These are phyloP conservation scores for Neoarthrinium moseri DNA, from an alignment of 2,329 filamentous ascomycete genomes.

Conservation along the genomic window DNA sequence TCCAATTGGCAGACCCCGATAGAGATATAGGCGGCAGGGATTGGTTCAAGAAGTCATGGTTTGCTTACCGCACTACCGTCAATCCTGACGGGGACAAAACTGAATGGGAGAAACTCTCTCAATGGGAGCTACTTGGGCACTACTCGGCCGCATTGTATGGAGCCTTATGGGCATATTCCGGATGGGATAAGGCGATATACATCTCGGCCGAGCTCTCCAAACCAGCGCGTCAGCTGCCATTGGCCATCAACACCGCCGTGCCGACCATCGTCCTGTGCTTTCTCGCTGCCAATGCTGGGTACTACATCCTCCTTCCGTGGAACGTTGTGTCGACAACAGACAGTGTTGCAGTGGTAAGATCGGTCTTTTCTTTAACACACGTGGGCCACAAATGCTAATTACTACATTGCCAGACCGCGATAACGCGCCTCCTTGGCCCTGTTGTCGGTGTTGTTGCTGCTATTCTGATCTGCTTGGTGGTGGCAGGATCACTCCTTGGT, in stretches of 20 bases:
- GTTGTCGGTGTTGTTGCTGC: conserved; percentile 54
- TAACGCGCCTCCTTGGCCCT: conserved; percentile 52
- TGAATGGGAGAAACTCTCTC: conserved; percentile 45
- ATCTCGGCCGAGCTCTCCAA: conserved; percentile 51
- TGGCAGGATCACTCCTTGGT: conserved; percentile 60
- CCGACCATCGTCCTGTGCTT: conserved; percentile 60
- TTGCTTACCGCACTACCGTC: conserved; percentile 46
- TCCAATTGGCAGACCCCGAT: conserved; percentile 36
- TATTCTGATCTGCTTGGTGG: conserved; percentile 57
- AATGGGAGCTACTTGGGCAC: conserved; percentile 60
- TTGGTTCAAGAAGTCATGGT: conserved; percentile 55
- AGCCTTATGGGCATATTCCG: conserved; percentile 63
- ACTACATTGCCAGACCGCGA: conserved; percentile 44
- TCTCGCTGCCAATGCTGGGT: conserved; percentile 58
- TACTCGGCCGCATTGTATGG: conserved; percentile 61
- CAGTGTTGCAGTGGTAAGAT: conserved; percentile 60
- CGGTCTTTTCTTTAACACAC: neutral
- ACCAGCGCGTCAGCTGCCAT: conserved; percentile 54
- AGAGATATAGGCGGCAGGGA: conserved; percentile 44
- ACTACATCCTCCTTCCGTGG: conserved; percentile 64
- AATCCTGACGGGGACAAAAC: conserved; percentile 48
- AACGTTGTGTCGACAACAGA: conserved; percentile 55
- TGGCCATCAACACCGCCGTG: conserved; percentile 60
- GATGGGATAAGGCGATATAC: conserved; percentile 65
- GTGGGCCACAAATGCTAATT: conserved; percentile 10